phyloP scores from a whole-genome alignment of 306 rosid species.

The Trifolium fragiferum region DNA sequence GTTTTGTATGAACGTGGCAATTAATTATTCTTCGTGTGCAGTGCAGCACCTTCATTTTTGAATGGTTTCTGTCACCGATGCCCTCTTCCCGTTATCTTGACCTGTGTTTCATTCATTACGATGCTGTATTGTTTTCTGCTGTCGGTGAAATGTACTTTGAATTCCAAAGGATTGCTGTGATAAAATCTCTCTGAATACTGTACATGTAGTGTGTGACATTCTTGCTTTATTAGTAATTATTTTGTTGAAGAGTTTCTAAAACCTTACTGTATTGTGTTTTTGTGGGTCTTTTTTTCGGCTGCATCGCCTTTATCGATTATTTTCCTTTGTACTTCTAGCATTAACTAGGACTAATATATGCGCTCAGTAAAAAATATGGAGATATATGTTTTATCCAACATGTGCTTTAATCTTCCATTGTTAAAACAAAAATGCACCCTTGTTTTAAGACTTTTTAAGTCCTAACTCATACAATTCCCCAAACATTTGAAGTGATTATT shows the following conservation, averaged over 20 bases:
- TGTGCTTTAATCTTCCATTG: neutral
- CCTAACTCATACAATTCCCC: neutral
- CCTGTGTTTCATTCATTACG: neutral
- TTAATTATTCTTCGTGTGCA: neutral
- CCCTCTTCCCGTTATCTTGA: constrained; percentile 21
- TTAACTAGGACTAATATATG: no score
- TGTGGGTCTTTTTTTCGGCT: neutral
- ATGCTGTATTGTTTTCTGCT: neutral
- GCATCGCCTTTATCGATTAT: neutral
- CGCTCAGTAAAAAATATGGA: no score
- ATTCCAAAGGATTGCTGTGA: constrained; percentile 7
- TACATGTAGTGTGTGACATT: constrained; percentile 2
- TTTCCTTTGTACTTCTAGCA: no score
- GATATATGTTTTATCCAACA: no score
- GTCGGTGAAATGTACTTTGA: constrained; percentile 21
- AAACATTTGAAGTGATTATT: neutral
- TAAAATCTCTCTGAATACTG: neutral
- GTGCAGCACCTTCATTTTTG: constrained; percentile 6
- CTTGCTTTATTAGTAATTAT: neutral
- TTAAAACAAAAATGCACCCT: neutral
- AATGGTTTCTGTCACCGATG: neutral
- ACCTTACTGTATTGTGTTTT: neutral
- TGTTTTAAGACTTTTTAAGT: no score
- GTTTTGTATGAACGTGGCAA: constrained; percentile 6
- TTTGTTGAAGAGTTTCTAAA: neutral